Conservation (phyloP, 2,329 filamentous ascomycete genomes). For the Pseudopyricularia javanii region DNA sequence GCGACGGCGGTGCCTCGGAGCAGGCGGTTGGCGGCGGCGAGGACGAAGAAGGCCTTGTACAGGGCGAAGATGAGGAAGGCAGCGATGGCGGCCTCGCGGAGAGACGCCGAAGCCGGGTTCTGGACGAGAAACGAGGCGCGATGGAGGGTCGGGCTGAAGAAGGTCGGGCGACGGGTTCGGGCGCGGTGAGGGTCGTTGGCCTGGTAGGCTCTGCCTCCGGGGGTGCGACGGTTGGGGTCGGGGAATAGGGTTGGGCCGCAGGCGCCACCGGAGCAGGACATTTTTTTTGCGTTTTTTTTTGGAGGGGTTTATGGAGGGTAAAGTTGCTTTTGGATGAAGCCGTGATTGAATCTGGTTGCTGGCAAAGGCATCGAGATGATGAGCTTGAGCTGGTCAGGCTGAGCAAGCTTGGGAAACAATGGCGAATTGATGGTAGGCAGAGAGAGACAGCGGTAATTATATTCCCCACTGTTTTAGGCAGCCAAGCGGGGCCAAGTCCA, state of each 20-base stretch:
- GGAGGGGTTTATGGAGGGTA: too few species aligned
- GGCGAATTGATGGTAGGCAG: too few species aligned
- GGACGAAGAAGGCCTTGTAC: conserved; percentile 2
- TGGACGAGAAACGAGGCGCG: conserved; percentile 8
- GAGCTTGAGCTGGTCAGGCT: too few species aligned
- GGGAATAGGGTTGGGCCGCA: background rate
- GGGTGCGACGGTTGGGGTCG: conserved; percentile 1
- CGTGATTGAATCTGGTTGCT: too few species aligned
- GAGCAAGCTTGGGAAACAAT: too few species aligned
- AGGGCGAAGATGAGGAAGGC: conserved; percentile 4
- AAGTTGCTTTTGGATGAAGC: too few species aligned
- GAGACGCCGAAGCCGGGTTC: conserved; percentile 5
- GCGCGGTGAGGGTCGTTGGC: background rate
- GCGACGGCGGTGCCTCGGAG: conserved; percentile 4
- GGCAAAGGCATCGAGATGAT: too few species aligned
- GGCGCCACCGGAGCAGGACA: conserved; percentile 3
- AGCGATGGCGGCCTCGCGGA: conserved; percentile 7
- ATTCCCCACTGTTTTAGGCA: background rate
- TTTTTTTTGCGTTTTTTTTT: background rate
- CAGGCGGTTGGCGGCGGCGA: conserved; percentile 1
- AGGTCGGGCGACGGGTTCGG: conserved; percentile 5
- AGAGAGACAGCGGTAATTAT: background rate
- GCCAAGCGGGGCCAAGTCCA: background rate
- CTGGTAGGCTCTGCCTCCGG: background rate
- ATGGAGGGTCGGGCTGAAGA: conserved; percentile 6